phyloP scores from a whole-genome alignment of 2,329 filamentous ascomycete genomes.

The Epichloe sylvatica region DNA sequence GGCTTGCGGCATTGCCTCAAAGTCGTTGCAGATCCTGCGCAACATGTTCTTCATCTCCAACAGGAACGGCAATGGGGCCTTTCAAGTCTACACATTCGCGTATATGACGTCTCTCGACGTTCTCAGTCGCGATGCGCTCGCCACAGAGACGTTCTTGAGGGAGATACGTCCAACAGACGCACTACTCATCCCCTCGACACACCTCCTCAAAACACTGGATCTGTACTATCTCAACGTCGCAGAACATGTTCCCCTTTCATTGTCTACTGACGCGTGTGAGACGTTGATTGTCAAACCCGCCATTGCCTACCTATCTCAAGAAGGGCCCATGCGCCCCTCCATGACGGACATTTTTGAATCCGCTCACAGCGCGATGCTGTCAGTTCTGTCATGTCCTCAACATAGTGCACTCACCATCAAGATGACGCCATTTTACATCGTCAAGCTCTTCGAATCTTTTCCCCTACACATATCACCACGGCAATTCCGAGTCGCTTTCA shows the following conservation, averaged over 20 bases:
- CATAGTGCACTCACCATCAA: constrained; percentile 56
- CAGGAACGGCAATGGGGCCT: constrained; percentile 55
- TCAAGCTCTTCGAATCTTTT: constrained; percentile 67
- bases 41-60: constrained; percentile 73
- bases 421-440: constrained; percentile 71
- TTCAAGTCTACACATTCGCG: constrained; percentile 74
- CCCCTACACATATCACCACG: constrained; percentile 63
- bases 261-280: constrained; percentile 56
- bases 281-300: constrained; percentile 61
- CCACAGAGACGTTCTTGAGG: constrained; percentile 52
- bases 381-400: constrained; percentile 66
- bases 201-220: constrained; percentile 57
- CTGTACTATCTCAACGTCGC: constrained; percentile 79
- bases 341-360: constrained; percentile 63
- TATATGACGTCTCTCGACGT: constrained; percentile 74
- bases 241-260: constrained; percentile 63
- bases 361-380: constrained; percentile 68
- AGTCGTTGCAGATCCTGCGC: constrained; percentile 59
- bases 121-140: constrained; percentile 53
- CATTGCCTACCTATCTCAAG: constrained; percentile 51
- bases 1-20: constrained; percentile 53
- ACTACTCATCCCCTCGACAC: constrained; percentile 11
- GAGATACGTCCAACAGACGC: constrained; percentile 38
- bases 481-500: constrained; percentile 81
- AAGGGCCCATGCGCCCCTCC: constrained; percentile 28